These are phyloP conservation scores for Alternaria viburni DNA, from an alignment of 2,329 filamentous ascomycete genomes.

Conservation along the genomic window DNA sequence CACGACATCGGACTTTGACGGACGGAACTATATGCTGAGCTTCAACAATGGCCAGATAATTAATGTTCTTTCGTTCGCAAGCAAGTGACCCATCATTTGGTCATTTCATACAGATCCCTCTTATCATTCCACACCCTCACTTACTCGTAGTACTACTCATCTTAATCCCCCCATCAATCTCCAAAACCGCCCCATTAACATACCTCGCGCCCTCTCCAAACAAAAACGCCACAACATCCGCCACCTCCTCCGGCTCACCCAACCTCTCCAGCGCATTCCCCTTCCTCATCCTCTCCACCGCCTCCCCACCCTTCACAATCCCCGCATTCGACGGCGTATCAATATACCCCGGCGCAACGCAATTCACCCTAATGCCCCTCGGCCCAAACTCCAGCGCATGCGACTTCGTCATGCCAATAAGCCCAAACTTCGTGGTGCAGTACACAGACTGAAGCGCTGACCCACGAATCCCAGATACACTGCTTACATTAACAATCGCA, in stretches of 20 bases:
- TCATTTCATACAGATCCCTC: neutral
- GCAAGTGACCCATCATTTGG: accelerated
- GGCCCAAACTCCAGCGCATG: constrained; percentile 43
- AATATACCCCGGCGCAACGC: constrained; percentile 51
- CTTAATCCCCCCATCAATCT: constrained; percentile 55
- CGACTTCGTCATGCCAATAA: constrained; percentile 44
- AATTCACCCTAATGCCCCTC: constrained; percentile 38
- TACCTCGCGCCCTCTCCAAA: constrained; percentile 55
- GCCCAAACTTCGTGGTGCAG: constrained; percentile 44
- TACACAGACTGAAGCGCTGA: constrained; percentile 40
- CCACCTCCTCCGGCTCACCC: constrained; percentile 56
- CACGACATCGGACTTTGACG: neutral
- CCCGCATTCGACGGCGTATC: constrained; percentile 58
- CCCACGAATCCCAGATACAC: constrained; percentile 33
- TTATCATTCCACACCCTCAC: constrained; percentile 1
- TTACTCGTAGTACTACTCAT: constrained; percentile 37
- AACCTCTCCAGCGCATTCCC: constrained; percentile 53
- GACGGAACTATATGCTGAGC: neutral
- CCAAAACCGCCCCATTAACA: constrained; percentile 57
- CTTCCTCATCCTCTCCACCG: constrained; percentile 48
- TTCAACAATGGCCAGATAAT: neutral
- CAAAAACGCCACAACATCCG: constrained; percentile 58
- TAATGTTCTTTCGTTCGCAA: neutral
- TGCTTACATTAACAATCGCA: constrained; percentile 39
- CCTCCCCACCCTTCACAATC: constrained; percentile 56